Evolutionary conservation across 139 green algal species (phyloP).

Genomic region (Eudorina sp.): DNA sequence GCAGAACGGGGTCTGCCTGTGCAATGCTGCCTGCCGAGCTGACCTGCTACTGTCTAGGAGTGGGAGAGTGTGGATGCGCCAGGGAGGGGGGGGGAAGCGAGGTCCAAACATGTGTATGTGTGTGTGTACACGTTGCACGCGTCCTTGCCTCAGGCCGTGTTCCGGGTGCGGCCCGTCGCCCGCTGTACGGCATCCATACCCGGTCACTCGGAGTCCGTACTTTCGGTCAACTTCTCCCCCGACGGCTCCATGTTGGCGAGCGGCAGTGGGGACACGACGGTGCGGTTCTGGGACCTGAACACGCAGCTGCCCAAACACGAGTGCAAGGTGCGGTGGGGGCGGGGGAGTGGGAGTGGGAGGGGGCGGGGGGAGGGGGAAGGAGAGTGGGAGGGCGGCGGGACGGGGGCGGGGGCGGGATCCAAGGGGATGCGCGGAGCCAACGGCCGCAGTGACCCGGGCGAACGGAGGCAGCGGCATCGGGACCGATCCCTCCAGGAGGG

Average conservation of each 20-base stretch:
- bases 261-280: constrained; percentile 92
- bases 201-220: constrained; percentile 92
- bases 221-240: constrained; percentile 93
- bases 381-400: neutral
- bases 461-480: too few species aligned
- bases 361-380: neutral
- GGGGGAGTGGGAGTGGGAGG: neutral
- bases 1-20: too few species aligned
- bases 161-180: constrained; percentile 93
- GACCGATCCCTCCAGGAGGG: too few species aligned
- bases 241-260: constrained; percentile 89
- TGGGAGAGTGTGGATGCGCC: too few species aligned
- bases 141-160: constrained; percentile 95
- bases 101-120: too few species aligned
- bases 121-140: too few species aligned
- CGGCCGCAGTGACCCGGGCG: too few species aligned
- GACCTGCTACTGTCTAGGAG: too few species aligned
- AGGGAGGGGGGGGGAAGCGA: too few species aligned
- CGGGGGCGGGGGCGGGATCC: too few species aligned
- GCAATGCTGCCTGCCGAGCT: too few species aligned
- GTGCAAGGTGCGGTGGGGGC: constrained; percentile 71
- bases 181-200: constrained; percentile 93
- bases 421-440: too few species aligned
- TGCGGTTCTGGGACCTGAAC: constrained; percentile 95
- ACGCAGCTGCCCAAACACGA: constrained; percentile 88